Conservation (phyloP, 768 basidiomycete species). For the Kwoniella europaea region DNA sequence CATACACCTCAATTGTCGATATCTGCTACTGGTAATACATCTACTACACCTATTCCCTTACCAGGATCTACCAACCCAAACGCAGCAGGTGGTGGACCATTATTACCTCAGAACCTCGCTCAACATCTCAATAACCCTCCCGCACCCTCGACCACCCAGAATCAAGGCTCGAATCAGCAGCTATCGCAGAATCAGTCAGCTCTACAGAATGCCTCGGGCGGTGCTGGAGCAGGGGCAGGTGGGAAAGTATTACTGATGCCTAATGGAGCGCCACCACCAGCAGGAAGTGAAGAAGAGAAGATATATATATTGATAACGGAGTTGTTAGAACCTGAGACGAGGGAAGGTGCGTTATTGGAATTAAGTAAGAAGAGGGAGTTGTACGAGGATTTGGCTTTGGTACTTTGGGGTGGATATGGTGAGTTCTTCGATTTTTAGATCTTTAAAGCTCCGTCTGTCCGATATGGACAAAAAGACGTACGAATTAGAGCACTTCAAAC, state of each 20-base stretch:
- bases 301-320: conserved; percentile 81
- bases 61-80: conserved; percentile 28
- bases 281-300: conserved; percentile 69
- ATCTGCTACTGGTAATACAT: neutral
- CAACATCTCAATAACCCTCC: conserved; percentile 58
- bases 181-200: conserved; percentile 16
- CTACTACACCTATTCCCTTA: conserved; percentile 12
- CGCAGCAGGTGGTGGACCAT: conserved; percentile 29
- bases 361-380: conserved; percentile 98
- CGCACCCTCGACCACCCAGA: conserved; percentile 22
- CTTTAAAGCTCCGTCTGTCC: neutral
- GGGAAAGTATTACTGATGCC: conserved; percentile 54
- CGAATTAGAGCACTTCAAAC: neutral
- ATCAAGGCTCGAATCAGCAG: neutral
- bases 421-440: conserved; percentile 31
- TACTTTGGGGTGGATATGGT: conserved; percentile 99
- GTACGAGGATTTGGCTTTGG: conserved; percentile 95
- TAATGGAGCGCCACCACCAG: conserved; percentile 48
- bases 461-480: neutral
- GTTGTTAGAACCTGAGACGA: conserved; percentile 63
- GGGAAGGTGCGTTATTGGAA: conserved; percentile 89
- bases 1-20: conserved; percentile 23
- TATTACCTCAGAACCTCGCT: conserved; percentile 49
- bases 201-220: conserved; percentile 30
- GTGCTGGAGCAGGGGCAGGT: conserved; percentile 4